Evolutionary conservation across 75 land plant species (phyloP).

Genomic region (Pinus albicaulis): DNA sequence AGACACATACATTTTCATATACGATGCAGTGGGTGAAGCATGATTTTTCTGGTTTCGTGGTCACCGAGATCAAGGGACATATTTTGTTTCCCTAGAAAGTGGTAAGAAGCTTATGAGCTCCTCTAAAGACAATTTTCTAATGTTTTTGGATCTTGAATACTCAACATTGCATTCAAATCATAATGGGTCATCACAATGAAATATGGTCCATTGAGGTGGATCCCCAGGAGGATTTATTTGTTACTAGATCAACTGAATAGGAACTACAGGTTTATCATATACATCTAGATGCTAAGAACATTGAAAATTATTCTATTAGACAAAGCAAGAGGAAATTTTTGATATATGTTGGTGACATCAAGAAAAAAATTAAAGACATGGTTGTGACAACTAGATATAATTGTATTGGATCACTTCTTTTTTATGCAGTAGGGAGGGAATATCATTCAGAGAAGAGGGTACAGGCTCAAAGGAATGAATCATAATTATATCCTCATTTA

Average conservation of each 20-base stretch:
- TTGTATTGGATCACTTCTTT: slow-evolving; percentile 67
- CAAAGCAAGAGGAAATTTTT: slow-evolving; percentile 74
- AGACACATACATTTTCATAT: slow-evolving; percentile 86
- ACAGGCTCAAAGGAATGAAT: no score
- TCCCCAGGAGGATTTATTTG: slow-evolving; percentile 69
- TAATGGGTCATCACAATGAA: slow-evolving; percentile 90
- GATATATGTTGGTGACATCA: slow-evolving; percentile 71
- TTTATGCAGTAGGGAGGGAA: slow-evolving; percentile 82
- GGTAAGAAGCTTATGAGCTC: slow-evolving; percentile 85
- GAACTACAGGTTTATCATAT: slow-evolving; percentile 75
- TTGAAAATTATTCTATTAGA: background rate
- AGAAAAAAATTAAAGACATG: slow-evolving; percentile 75
- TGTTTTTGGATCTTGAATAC: slow-evolving; percentile 96
- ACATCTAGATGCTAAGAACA: slow-evolving; percentile 13
- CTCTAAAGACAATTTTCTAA: slow-evolving; percentile 88
- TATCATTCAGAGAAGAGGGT: no score
- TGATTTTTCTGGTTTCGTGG: slow-evolving; percentile 91
- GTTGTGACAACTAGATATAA: slow-evolving; percentile 82
- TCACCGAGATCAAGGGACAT: slow-evolving; percentile 94
- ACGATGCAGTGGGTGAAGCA: slow-evolving; percentile 94
- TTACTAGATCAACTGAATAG: slow-evolving; percentile 86
- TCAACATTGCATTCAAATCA: slow-evolving; percentile 85
- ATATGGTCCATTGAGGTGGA: slow-evolving; percentile 94
- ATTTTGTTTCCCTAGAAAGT: slow-evolving; percentile 79
- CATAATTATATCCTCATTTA: no score